Base-by-base conservation (phyloP, 202 grass and related monocot species). In the Carex sylvatica region DNA sequence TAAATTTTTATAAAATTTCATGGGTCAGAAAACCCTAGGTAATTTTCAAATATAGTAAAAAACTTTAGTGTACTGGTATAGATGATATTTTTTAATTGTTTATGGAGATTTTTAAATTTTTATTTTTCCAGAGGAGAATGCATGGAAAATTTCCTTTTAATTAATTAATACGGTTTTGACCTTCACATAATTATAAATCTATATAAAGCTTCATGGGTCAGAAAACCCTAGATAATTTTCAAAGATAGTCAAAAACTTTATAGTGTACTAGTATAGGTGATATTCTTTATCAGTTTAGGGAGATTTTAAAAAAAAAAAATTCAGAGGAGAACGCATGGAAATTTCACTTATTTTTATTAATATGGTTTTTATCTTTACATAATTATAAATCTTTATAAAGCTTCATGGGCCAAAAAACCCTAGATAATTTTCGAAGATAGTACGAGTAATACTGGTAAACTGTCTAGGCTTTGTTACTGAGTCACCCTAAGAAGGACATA, bases 401-500 rank as follows among this genome's bases (percentile, higher is more conserved):
- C 2, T 67, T 67, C 13, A 67, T 67, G 30, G 2, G 1, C 16
- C 31, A 67, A 14, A 67, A 67, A 8, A 16, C 30, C 30, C 31
- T 67, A 16, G 13, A 18, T 66, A 38, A 65, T 10, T 18, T 20
- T 20, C 9, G 59, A 35, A 77, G 30, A 77, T 59, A 36, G 49
- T 77, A 58, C 0, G 20, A 77, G 52, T 77, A 59, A 77, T 58
- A 77, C 53, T 59, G 14, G 53, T 59, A 58, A 20, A 76, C 56
- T 83, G 70, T 83, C 5, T 46, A 98, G 91, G 92, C 90, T 19
- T 80, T 98, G 82, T 80, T 98, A 74, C 86, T 98, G 70, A 86
- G 92, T 60, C 95, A 98, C 23, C 95, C 92, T 70, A 93, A 95
- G 83, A 93, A 90, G 68, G 89, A 93, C 65, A 93, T 42, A 53